phyloP scores from a whole-genome alignment of 371 early-diverging fungal species.

The Smittium culicis region DNA sequence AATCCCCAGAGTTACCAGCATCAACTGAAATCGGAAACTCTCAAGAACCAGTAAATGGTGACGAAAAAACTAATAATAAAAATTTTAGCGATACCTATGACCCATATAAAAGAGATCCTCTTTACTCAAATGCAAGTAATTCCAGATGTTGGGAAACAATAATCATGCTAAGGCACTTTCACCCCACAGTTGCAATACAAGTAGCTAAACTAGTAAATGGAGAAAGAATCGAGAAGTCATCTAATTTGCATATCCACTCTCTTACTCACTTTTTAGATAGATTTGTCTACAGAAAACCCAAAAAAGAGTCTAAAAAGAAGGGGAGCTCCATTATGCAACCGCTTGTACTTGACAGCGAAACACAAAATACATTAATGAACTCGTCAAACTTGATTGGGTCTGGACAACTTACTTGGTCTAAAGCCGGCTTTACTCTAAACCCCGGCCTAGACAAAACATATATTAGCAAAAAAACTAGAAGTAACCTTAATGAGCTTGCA shows the following conservation, averaged over 20 bases:
- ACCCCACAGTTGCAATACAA: constrained; percentile 78
- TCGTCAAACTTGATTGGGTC: neutral
- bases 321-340: constrained; percentile 46
- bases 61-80: constrained; percentile 33
- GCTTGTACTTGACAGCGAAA: constrained; percentile 6
- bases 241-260: constrained; percentile 81
- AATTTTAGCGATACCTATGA: constrained; percentile 43
- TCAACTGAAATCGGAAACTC: constrained; percentile 59
- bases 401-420: neutral
- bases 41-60: constrained; percentile 39
- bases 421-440: neutral
- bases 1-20: neutral
- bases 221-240: constrained; percentile 50
- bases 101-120: constrained; percentile 74
- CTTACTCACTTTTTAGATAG: constrained; percentile 85
- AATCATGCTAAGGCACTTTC: constrained; percentile 66
- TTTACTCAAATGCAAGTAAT: constrained; percentile 60
- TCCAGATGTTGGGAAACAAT: constrained; percentile 85
- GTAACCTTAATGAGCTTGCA: neutral
- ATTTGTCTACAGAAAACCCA: constrained; percentile 90
- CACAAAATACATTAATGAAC: neutral
- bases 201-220: constrained; percentile 53
- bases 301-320: constrained; percentile 29
- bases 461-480: neutral
- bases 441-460: neutral